Evolutionary conservation across 2,329 filamentous ascomycete species (phyloP).

Genomic region (Colletotrichum sp.): DNA sequence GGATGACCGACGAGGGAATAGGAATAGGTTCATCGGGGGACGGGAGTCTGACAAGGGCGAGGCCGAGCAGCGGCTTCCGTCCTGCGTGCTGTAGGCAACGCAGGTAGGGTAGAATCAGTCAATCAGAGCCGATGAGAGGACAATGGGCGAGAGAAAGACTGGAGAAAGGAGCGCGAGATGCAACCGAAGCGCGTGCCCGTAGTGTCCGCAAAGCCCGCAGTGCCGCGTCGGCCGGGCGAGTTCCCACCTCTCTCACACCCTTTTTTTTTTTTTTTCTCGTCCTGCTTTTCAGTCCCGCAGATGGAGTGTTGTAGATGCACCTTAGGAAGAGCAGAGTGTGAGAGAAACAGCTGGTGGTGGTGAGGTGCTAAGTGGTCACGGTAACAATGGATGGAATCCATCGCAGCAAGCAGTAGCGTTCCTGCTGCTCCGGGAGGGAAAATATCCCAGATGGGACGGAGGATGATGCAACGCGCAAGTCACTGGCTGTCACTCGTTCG

Average conservation of each 20-base stretch:
- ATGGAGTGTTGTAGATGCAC: constrained; percentile 7
- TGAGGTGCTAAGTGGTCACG: not conserved
- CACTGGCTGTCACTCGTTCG: not conserved
- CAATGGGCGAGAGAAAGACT: not conserved
- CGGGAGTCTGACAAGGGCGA: not conserved
- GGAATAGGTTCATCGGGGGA: not conserved
- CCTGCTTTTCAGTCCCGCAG: not conserved
- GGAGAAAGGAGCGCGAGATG: constrained; percentile 7
- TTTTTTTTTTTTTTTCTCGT: not conserved
- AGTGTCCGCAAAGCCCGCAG: not conserved
- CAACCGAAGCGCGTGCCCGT: constrained; percentile 9
- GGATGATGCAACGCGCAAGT: not conserved
- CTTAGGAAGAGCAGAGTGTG: not conserved
- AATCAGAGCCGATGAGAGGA: not conserved
- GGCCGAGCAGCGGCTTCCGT: not conserved
- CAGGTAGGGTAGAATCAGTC: not conserved
- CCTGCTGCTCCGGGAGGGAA: not conserved
- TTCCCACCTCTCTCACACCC: constrained; percentile 27
- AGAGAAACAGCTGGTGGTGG: not conserved
- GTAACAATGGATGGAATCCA: not conserved
- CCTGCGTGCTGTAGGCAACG: not conserved
- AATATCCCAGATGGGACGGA: not conserved
- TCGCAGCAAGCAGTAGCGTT: constrained; percentile 23
- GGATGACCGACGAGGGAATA: not conserved
- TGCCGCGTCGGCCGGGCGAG: constrained; percentile 20